These are phyloP conservation scores for Epicoccum nigrum DNA, from an alignment of 2,329 filamentous ascomycete species.

Conservation along the genomic window DNA sequence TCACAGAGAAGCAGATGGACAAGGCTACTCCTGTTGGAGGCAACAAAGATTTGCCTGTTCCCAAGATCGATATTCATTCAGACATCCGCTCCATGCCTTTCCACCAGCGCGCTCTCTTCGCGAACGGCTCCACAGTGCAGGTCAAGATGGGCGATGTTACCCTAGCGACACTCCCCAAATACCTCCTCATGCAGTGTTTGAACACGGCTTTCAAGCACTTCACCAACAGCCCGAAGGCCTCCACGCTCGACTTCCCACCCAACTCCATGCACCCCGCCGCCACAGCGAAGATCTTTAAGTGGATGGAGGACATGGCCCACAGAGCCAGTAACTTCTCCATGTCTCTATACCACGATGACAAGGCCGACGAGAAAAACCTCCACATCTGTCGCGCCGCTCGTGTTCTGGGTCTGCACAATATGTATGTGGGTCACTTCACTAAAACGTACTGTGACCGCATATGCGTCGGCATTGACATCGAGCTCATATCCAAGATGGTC, in stretches of 20 bases:
- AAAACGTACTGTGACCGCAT: constrained; percentile 36
- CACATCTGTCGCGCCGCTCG: constrained; percentile 32
- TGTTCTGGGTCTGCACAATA: constrained; percentile 34
- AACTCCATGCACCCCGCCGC: constrained; percentile 26
- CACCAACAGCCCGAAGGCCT: constrained; percentile 18
- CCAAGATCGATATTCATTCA: constrained; percentile 13
- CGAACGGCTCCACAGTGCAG: constrained; percentile 26
- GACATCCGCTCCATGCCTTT: constrained; percentile 33
- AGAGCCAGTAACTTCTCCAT: constrained; percentile 33
- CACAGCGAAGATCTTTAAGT: constrained; percentile 24
- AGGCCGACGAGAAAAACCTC: constrained; percentile 30
- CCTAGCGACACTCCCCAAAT: constrained; percentile 27
- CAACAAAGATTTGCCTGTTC: constrained; percentile 14
- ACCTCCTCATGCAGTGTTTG: constrained; percentile 39
- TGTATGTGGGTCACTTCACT: constrained; percentile 42
- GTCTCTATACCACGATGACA: constrained; percentile 20
- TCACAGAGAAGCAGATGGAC: neutral
- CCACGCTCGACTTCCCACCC: constrained; percentile 20
- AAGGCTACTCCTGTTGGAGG: neutral
- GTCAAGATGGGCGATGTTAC: constrained; percentile 26
- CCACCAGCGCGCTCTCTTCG: constrained; percentile 28
- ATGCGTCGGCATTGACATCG: constrained; percentile 24
- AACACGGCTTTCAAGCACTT: constrained; percentile 30
- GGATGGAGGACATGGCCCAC: constrained; percentile 35
- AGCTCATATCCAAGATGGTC: constrained; percentile 29